Evolutionary conservation across 371 early-diverging fungal genomes (phyloP).

Genomic region (Mucor circinelloides): DNA sequence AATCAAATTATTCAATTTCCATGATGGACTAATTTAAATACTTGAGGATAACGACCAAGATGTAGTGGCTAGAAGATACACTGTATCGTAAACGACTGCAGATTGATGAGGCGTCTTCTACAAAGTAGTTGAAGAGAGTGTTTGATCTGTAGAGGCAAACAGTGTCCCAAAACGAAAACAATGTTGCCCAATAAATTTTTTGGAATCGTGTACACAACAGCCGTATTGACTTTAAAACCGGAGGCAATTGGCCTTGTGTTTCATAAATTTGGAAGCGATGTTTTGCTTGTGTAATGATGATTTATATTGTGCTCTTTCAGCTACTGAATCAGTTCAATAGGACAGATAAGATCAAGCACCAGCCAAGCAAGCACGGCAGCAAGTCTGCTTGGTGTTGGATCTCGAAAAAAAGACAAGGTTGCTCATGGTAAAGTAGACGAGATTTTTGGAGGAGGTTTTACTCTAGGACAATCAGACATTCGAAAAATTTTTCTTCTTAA

Average conservation of each 20-base stretch:
- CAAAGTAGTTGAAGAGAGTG: no score
- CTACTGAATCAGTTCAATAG: neutral
- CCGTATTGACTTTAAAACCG: constrained; percentile 83
- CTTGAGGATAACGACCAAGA: neutral
- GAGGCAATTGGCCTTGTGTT: constrained; percentile 49
- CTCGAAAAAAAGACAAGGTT: neutral
- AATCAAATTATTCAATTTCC: no score
- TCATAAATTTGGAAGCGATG: neutral
- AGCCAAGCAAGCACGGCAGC: neutral
- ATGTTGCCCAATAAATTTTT: no score
- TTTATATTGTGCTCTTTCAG: neutral
- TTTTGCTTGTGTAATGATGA: neutral
- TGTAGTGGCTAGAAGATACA: neutral
- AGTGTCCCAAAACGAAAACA: no score
- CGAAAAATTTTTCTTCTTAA: neutral
- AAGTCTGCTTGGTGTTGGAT: neutral
- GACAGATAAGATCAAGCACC: neutral
- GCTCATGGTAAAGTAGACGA: neutral
- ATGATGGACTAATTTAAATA: neutral
- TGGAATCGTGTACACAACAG: constrained; percentile 76
- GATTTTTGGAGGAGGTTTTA: neutral
- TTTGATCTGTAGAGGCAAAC: no score
- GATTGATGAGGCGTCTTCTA: no score
- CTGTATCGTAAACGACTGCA: neutral
- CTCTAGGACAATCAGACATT: neutral